A percentile compares a stretch with the other conserved stretches of the same genome.
These are phyloP conservation scores for Fusarium sp. DNA, from an alignment of 2,329 filamentous ascomycete species.

Conservation along the genomic window DNA sequence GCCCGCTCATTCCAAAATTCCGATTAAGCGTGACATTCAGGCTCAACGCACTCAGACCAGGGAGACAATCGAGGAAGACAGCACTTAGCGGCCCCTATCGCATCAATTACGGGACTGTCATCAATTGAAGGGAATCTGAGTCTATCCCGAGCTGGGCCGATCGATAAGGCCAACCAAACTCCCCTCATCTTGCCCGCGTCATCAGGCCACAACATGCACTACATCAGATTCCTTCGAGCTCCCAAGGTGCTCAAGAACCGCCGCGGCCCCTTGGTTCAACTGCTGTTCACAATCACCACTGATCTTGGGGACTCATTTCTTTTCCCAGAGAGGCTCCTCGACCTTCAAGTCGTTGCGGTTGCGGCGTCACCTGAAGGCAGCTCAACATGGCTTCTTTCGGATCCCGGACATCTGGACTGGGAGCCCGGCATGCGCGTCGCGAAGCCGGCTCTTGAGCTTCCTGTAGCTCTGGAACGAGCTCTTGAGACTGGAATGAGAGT, in stretches of 20 bases:
- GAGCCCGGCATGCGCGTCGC: constrained; percentile 58
- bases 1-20: constrained; percentile 27
- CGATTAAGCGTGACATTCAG: constrained; percentile 28
- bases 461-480: constrained; percentile 46
- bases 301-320: constrained; percentile 72
- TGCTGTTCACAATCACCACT: constrained; percentile 70
- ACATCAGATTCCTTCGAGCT: constrained; percentile 68
- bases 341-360: constrained; percentile 57
- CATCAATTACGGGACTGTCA: background rate
- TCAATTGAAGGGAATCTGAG: background rate
- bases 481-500: constrained; percentile 46
- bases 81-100: background rate
- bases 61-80: constrained; percentile 9
- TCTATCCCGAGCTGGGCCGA: background rate
- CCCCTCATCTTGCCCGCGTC: background rate
- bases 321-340: constrained; percentile 60
- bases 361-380: constrained; percentile 38
- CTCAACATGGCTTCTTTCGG: constrained; percentile 46
- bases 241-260: constrained; percentile 55
- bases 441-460: constrained; percentile 54
- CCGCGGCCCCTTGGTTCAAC: constrained; percentile 53
- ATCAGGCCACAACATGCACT: constrained; percentile 64
- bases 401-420: constrained; percentile 50
- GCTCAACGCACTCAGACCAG: constrained; percentile 11
- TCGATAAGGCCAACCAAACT: background rate